These are phyloP conservation scores for Calonectria pseudoreteaudii DNA, from an alignment of 2,329 filamentous ascomycete genomes.

Conservation along the genomic window DNA sequence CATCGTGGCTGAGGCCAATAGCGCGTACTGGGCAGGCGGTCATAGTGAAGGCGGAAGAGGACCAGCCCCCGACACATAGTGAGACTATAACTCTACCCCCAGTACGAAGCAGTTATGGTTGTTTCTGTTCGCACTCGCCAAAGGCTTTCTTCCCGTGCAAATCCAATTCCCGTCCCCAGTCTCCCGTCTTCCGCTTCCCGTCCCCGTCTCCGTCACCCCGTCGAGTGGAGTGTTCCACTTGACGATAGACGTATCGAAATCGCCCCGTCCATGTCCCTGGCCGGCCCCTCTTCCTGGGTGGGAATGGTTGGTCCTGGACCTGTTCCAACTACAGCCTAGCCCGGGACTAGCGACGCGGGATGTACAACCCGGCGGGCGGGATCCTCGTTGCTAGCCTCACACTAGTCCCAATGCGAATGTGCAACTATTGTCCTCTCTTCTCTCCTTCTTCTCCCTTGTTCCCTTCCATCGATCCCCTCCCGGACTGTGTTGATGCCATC, in stretches of 20 bases:
- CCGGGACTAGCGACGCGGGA: conserved; percentile 32
- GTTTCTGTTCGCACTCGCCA: background rate
- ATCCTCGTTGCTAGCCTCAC: conserved; percentile 22
- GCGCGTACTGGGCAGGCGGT: background rate
- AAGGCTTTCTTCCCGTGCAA: background rate
- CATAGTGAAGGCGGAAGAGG: background rate
- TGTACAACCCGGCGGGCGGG: conserved; percentile 42
- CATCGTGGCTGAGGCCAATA: conserved; percentile 15
- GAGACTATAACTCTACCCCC: background rate
- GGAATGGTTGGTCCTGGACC: conserved; percentile 21
- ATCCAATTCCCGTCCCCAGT: conserved; percentile 9
- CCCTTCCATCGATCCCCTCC: conserved; percentile 16
- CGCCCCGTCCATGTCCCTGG: conserved; percentile 23
- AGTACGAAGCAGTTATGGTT: background rate
- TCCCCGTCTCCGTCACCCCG: conserved; percentile 18
- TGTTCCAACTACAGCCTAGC: conserved; percentile 27
- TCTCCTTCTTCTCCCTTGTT: conserved; percentile 24
- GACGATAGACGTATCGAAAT: conserved; percentile 7
- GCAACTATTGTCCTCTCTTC: conserved; percentile 32
- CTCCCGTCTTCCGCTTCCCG: conserved; percentile 21
- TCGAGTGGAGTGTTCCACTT: conserved; percentile 5
- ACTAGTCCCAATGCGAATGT: conserved; percentile 30
- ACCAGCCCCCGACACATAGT: background rate
- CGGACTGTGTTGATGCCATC: background rate
- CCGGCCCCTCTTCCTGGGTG: conserved; percentile 13